Conservation (phyloP, 176 grass and related monocot genomes). For the Oryza nivara region DNA sequence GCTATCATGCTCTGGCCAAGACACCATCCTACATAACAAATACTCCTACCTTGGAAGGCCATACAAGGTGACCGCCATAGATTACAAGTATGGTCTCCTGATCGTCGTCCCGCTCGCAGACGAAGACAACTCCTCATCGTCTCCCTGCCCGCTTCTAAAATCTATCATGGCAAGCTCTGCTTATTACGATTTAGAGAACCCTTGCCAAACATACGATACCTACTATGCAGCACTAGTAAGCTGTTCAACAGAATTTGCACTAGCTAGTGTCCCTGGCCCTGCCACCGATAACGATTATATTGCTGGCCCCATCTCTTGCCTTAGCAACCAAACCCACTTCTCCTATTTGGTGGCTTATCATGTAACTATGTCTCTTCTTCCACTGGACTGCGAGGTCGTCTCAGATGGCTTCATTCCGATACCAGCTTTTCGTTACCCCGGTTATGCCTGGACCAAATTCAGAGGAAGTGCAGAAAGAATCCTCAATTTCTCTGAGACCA, state of each 20-base stretch:
- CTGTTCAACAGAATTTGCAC: constrained; percentile 21
- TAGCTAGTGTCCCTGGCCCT: background rate
- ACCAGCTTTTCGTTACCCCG: accelerated
- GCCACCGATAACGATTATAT: background rate
- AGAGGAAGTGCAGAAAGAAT: background rate
- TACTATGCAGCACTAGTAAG: background rate
- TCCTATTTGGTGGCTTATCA: background rate
- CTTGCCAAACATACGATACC: accelerated
- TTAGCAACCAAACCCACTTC: background rate
- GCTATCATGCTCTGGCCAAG: constrained; percentile 47
- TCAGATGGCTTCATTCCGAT: background rate
- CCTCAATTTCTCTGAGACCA: background rate
- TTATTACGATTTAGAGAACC: too few species aligned
- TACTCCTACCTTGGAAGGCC: background rate
- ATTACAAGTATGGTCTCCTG: background rate
- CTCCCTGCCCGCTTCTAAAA: too few species aligned
- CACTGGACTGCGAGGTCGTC: background rate
- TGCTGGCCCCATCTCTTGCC: background rate
- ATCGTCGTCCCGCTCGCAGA: background rate
- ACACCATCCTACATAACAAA: constrained; percentile 45
- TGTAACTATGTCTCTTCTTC: background rate
- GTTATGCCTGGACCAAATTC: too few species aligned
- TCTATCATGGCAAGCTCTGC: too few species aligned
- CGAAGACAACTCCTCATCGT: too few species aligned
- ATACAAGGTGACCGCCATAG: constrained; percentile 39